phyloP scores from a whole-genome alignment of 1,139 yeast species.

The Scheffersomyces parashehatae region DNA sequence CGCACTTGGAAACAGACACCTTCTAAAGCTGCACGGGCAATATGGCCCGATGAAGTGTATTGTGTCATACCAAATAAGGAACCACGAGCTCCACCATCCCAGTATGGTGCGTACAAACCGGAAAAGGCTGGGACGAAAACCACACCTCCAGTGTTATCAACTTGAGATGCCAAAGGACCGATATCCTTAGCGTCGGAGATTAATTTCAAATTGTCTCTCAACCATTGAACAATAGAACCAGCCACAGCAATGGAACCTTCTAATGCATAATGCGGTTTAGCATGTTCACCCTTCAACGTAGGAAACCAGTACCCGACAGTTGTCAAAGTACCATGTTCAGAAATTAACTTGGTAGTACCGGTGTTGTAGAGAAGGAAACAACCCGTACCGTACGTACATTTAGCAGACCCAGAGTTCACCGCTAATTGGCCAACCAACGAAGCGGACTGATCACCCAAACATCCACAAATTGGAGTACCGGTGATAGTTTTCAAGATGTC shows the following conservation, averaged over 20 bases:
- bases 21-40: slow-evolving; percentile 92
- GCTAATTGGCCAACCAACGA: slow-evolving; percentile 94
- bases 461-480: slow-evolving; percentile 81
- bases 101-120: slow-evolving; percentile 93
- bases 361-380: slow-evolving; percentile 89
- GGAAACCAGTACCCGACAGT: slow-evolving; percentile 93
- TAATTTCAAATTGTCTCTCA: slow-evolving; percentile 83
- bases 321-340: slow-evolving; percentile 81
- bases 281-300: slow-evolving; percentile 48
- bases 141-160: slow-evolving; percentile 84
- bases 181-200: slow-evolving; percentile 83
- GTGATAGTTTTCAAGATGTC: slow-evolving; percentile 49
- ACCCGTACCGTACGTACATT: slow-evolving; percentile 98
- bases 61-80: slow-evolving; percentile 92
- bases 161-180: slow-evolving; percentile 86
- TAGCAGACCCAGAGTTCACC: slow-evolving; percentile 79
- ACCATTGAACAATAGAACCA: slow-evolving; percentile 93
- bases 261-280: slow-evolving; percentile 79
- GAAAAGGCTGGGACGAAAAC: slow-evolving; percentile 94
- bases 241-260: slow-evolving; percentile 98
- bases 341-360: slow-evolving; percentile 64
- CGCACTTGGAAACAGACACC: slow-evolving; percentile 95
- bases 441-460: slow-evolving; percentile 93
- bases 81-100: slow-evolving; percentile 94
- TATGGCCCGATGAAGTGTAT: slow-evolving; percentile 81